Evolutionary conservation across 805 yeast species (phyloP), one percentile per base, ranked within the genome.

Genomic region (Kazachstania psychrophila): DNA sequence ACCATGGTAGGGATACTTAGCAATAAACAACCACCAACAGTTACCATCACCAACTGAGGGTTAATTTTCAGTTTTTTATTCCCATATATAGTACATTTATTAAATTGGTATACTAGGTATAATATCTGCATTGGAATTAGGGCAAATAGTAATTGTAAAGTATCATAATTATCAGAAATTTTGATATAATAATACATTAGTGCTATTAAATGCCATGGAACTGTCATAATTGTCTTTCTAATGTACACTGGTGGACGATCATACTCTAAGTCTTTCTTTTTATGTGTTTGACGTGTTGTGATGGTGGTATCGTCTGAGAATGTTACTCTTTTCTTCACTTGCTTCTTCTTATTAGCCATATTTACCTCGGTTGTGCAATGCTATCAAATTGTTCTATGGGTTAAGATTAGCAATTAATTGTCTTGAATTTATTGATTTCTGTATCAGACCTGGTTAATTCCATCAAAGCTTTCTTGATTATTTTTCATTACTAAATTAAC

Each of bases 91-190:
- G 60, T 54, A 15, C 52, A 44, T 22, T 46, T 48, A 39, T 62
- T 62, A 39, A 61, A 50, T 29, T 63, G 56, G 12, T 60, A 47
- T 12, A 56, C 43, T 23, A 65, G 51, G 37, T 64, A 66, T 3
- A 50, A 37, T n/a, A 59, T 36, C 38, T 68, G 72, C 14, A 52
- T 23, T 3, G 64, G 58, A 13, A 55, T 44, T 22, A 64, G 46
- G 3, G 58, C 44, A 11, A 40, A 40, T 13, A 56, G 40, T 28
- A 66, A 40, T 2, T 50, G 58, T 2, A 40, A 29, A 3, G 45
- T 33, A 19, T 61, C 54, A 30, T 55, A 56, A 6, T 41, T 36
- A 4, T 61, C 49, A 1, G 56, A 49, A 5, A 48, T 3, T 26
- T 47, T 47, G 10, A 68, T 45, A 20, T 52, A 51, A 33, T 58